phyloP scores from a whole-genome alignment of 768 basidiomycete species.

The Leccinum olivaceopallidum region DNA sequence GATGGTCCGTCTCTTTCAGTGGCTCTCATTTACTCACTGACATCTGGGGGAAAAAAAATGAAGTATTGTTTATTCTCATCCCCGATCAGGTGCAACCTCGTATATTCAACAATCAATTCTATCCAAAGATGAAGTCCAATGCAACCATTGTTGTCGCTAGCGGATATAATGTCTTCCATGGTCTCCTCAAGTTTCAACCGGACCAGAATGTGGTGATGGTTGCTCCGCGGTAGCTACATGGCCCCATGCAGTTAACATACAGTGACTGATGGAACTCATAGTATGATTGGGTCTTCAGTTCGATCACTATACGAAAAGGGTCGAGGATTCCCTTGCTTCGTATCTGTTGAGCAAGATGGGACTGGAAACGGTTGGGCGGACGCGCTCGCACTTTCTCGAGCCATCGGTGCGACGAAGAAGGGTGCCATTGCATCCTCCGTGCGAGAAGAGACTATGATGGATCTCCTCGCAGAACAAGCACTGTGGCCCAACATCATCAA shows the following conservation, averaged over 20 bases:
- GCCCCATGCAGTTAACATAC: not conserved
- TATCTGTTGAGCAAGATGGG: conserved; percentile 65
- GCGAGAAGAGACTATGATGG: conserved; percentile 64
- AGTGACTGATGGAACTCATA: conserved; percentile 20
- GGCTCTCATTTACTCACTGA: not conserved
- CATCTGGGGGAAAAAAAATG: not conserved
- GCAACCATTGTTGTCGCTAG: conserved; percentile 59
- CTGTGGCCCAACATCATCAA: conserved; percentile 69
- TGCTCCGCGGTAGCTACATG: conserved; percentile 46
- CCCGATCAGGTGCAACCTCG: conserved; percentile 66
- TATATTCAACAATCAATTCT: conserved; percentile 58
- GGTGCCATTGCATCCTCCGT: conserved; percentile 65
- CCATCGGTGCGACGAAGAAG: conserved; percentile 61
- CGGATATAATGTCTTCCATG: conserved; percentile 66
- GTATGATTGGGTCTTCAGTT: conserved; percentile 70
- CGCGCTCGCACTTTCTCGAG: conserved; percentile 55
- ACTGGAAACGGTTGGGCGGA: conserved; percentile 45
- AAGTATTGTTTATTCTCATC: conserved; percentile 61
- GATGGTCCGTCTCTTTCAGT: conserved; percentile 42
- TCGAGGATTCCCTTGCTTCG: conserved; percentile 64
- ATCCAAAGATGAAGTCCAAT: conserved; percentile 47
- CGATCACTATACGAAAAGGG: conserved; percentile 59
- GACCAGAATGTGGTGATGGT: conserved; percentile 66
- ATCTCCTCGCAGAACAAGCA: conserved; percentile 64
- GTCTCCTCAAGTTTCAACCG: conserved; percentile 52